A percentile compares a stretch with the other conserved stretches of the same genome.
These are phyloP conservation scores for Penicillium thymicola DNA, from an alignment of 2,329 filamentous ascomycete species.

Conservation along the genomic window DNA sequence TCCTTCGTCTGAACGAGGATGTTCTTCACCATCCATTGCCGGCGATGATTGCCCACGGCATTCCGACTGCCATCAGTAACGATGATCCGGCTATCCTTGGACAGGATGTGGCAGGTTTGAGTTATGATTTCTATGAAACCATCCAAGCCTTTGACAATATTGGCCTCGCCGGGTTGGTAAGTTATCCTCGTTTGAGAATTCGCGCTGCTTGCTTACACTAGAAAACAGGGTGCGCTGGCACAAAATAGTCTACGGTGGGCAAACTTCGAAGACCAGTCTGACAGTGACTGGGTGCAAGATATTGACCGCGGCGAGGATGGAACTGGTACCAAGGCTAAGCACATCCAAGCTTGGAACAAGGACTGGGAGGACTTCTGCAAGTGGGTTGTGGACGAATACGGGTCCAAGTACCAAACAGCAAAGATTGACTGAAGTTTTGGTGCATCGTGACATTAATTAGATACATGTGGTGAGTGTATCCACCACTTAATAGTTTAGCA, in stretches of 20 bases:
- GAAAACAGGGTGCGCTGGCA: slow-evolving; percentile 55
- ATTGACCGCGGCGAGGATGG: slow-evolving; percentile 71
- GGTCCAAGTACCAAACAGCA: slow-evolving; percentile 33
- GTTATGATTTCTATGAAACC: slow-evolving; percentile 89
- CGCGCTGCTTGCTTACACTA: neutral
- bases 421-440: neutral
- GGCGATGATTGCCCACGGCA: slow-evolving; percentile 75
- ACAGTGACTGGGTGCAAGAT: slow-evolving; percentile 67
- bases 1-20: slow-evolving; percentile 71
- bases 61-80: slow-evolving; percentile 77
- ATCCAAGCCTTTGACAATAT: slow-evolving; percentile 88
- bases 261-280: slow-evolving; percentile 72
- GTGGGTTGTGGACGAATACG: slow-evolving; percentile 58
- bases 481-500: neutral
- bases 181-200: neutral
- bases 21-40: slow-evolving; percentile 76
- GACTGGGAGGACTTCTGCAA: slow-evolving; percentile 86
- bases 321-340: slow-evolving; percentile 63
- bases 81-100: slow-evolving; percentile 88
- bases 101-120: slow-evolving; percentile 75
- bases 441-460: neutral
- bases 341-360: slow-evolving; percentile 70
- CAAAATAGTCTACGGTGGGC: slow-evolving; percentile 89
- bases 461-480: neutral
- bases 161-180: slow-evolving; percentile 32